A percentile compares a stretch with the other conserved stretches of the same genome.
phyloP scores from a whole-genome alignment of 495 filamentous ascomycete genomes.

The Paragyromitra xinjiangensis region DNA sequence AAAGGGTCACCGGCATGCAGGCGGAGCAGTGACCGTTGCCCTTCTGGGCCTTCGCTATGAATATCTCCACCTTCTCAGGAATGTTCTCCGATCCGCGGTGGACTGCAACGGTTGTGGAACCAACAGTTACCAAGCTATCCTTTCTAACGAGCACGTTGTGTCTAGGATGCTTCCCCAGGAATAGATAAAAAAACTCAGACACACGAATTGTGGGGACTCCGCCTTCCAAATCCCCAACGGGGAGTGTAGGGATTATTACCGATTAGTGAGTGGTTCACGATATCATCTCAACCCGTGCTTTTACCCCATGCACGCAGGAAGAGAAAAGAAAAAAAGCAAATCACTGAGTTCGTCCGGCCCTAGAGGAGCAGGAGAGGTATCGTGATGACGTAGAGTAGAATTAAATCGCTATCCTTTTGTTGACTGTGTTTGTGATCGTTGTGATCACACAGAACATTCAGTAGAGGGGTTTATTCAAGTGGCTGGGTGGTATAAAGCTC shows the following conservation, averaged over 20 bases:
- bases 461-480: neutral
- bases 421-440: slow-evolving; percentile 13
- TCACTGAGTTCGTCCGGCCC: slow-evolving; percentile 3
- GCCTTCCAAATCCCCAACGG: slow-evolving; percentile 16
- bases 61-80: slow-evolving; percentile 24
- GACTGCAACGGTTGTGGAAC: neutral
- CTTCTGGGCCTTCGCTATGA: neutral
- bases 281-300: neutral
- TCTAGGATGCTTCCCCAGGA: slow-evolving; percentile 30
- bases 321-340: neutral
- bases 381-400: slow-evolving; percentile 32
- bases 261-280: slow-evolving; percentile 21
- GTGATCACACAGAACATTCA: neutral
- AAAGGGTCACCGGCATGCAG: slow-evolving; percentile 18
- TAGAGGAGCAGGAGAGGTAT: slow-evolving; percentile 23
- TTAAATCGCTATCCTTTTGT: slow-evolving; percentile 10
- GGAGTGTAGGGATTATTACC: slow-evolving; percentile 26
- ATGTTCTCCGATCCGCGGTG: slow-evolving; percentile 20
- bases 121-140: neutral
- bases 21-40: slow-evolving; percentile 26
- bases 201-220: slow-evolving; percentile 38
- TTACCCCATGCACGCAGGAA: slow-evolving; percentile 1
- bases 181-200: slow-evolving; percentile 7
- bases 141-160: slow-evolving; percentile 25
- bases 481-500: slow-evolving; percentile 34